Evolutionary conservation across 179 eudicot genomes (phyloP).

Genomic region (Amaranthus tricolor): DNA sequence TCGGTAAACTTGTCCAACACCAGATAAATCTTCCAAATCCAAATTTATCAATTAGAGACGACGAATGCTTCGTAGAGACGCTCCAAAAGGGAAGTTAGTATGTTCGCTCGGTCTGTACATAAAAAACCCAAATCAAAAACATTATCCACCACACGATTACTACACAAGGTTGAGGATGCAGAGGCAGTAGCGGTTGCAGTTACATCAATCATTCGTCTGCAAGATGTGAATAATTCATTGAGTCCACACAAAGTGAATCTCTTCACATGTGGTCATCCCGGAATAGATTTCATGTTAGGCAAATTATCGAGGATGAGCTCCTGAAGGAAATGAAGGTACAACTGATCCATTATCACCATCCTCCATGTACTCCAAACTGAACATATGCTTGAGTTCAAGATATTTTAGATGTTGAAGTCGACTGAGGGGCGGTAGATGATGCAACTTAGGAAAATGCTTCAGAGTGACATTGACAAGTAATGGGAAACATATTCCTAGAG

Average conservation of each 20-base stretch:
- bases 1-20: neutral
- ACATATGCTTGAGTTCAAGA: neutral
- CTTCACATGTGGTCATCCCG: constrained; percentile 5
- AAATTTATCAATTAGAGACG: neutral
- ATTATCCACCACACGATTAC: neutral
- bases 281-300: constrained; percentile 8
- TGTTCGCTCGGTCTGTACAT: neutral
- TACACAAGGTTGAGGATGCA: neutral
- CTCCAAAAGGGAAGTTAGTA: too few relatives aligned
- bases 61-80: neutral
- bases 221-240: neutral
- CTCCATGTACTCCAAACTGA: constrained; percentile 3
- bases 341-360: neutral
- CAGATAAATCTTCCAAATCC: neutral
- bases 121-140: too few relatives aligned
- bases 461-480: neutral
- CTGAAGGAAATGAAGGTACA: constrained; percentile 10
- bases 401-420: neutral
- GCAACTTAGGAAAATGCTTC: neutral
- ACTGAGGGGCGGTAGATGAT: constrained; percentile 4
- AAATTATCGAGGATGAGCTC: neutral
- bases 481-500: neutral
- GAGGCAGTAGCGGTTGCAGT: neutral
- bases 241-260: fast-evolving
- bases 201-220: neutral